Evolutionary conservation across 495 filamentous ascomycete genomes (phyloP), one percentile per base, ranked within the genome.

Genomic region (Podospora sp.): DNA sequence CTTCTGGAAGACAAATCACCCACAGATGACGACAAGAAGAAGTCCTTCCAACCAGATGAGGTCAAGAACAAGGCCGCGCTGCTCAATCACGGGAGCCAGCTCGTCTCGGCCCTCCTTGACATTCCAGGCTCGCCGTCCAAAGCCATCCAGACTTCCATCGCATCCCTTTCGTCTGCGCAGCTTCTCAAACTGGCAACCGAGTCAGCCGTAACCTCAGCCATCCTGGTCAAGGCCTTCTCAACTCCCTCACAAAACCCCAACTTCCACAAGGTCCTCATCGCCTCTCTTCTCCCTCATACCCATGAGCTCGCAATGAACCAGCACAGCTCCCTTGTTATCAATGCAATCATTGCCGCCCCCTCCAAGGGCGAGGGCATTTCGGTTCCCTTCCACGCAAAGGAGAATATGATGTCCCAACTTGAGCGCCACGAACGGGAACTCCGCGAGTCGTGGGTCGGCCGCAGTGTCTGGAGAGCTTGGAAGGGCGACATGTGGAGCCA

Each of bases 381-480:
- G n/a, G 71, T 84, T 62, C 82, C 84, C 1, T 84, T 86, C 73
- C 80, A 83, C 29, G 65, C 85, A n/a, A 84, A 85, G 63, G 82
- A 87, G 66, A 79, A 77, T 29, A 79, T 84, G 56, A 81, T 85
- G 73, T 65, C 73, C 9, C 70, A 78, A 46, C 76, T 87, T 0
- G 77, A 73, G 26, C 67, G 74, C 22, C 75, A 80, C 65, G 94
- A 97, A 74, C 69, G 82, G 35, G 75, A 82, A 12, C 80, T 99
- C 20, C 84, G 93, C 24, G 89, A 92, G 65, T 89, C 88, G 0
- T 90, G 86, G 69, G 82, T 90, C 25, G 95, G 95, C 2, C 81
- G 93, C 6, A 90, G 89, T 2, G 92, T 96, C 12, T 97, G 93
- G 94, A 82, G 89, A 62, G 92, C 95, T 67, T 99, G 95, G 96